A percentile compares a stretch with the other conserved stretches of the same genome.
Evolutionary conservation across 2,329 filamentous ascomycete genomes (phyloP).

Genomic region (Rugonectria rugulosa): DNA sequence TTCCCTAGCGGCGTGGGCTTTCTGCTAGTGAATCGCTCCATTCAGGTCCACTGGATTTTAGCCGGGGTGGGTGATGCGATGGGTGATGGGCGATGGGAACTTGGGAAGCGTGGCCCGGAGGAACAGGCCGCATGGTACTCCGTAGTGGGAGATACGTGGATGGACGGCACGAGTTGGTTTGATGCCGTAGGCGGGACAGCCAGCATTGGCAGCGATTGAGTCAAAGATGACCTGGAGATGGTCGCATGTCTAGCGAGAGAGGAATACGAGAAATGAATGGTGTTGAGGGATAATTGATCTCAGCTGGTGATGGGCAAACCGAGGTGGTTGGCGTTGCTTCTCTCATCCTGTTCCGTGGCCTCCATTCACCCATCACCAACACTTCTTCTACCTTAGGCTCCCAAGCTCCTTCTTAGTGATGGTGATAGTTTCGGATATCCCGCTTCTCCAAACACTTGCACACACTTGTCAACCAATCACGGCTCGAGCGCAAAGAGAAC

Average conservation of each 20-base stretch:
- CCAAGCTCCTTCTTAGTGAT: too few species aligned
- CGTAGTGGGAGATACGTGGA: background rate
- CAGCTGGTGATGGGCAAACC: background rate
- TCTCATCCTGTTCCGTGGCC: background rate
- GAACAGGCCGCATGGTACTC: background rate
- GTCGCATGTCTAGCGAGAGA: background rate
- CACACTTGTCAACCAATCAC: slow-evolving; percentile 9
- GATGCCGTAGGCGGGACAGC: background rate
- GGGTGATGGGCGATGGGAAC: too few species aligned
- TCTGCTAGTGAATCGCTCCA: too few species aligned
- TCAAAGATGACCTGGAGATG: background rate
- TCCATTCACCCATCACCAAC: background rate
- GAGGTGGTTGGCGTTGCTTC: background rate
- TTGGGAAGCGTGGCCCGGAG: too few species aligned
- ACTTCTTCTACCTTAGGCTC: background rate
- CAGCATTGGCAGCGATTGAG: background rate
- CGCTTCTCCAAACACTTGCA: background rate
- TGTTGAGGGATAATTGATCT: background rate
- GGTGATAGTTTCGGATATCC: background rate
- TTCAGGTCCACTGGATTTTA: background rate
- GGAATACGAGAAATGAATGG: slow-evolving; percentile 1
- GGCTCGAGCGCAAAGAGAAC: slow-evolving; percentile 19
- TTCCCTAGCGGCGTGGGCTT: too few species aligned
- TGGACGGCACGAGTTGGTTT: background rate
- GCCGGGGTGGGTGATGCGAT: background rate